Base-by-base conservation (phyloP, 192 early-diverging fungal species). In the Coemansia sp. region DNA sequence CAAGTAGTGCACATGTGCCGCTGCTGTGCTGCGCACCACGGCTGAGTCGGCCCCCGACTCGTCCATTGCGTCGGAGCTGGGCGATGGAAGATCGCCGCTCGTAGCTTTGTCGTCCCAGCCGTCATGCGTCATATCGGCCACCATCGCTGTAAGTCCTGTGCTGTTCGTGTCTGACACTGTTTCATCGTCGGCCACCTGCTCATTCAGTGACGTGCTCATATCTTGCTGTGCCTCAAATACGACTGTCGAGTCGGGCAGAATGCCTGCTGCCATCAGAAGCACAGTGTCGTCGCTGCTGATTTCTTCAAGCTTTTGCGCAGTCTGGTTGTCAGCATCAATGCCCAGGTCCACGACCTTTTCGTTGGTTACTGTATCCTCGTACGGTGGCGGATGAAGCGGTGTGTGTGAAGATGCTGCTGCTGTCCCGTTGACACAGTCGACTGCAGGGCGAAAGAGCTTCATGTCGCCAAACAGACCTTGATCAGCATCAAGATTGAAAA, bases 1-100 rank as follows among this genome's bases (percentile, higher is more conserved):
- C 3, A 84, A 65, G 41, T 87, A 88, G 39, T 77, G 75, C 27
- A 45, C 64, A 3, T 64, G 63, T 7, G 68, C 10, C 9, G 65
- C 26, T 26, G 16, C 47, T 8, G 50, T 39, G 25, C 17, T 26
- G 10, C 12, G 19, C 31, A 31, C 58, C 16, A 57, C 16, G 0
- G 55, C 35, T 2, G 25, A 29, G 11, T 35, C 54, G 1, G 54
- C 11, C 6, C 17, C 53, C 29, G 53, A 55, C 1, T n/a, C 55
- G 14, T 39, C 29, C 26, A 31, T 57, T 19, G 17, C 26, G 22
- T 59, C 57, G 3, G 57, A 59, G 57, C n/a, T 8, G 14, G 57
- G 12, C 16, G 35, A 35, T 39, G 57, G 41, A 22, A 59, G 57
- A 16, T 59, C 8, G 6, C 3, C 41, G 23, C 11, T 7, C 10